phyloP scores from a whole-genome alignment of 306 rosid species.

The Vigna reflexopilosa region DNA sequence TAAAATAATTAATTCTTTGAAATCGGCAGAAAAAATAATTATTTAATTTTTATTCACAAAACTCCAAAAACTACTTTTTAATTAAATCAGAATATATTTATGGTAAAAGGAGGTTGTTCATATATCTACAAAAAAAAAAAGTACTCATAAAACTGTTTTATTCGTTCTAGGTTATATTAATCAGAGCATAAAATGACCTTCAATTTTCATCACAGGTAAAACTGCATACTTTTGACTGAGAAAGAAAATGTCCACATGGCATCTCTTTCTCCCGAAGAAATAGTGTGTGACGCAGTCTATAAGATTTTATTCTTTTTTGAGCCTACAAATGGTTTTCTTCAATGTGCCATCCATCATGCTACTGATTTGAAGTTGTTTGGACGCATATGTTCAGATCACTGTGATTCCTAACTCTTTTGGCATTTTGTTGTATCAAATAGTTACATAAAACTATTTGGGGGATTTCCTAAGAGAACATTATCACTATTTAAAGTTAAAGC shows the following conservation, averaged over 20 bases:
- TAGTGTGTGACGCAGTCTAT: constrained; percentile 16
- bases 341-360: neutral
- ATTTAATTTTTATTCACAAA: no score
- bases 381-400: constrained; percentile 11
- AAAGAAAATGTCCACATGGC: neutral
- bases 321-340: constrained; percentile 21
- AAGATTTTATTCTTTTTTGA: constrained; percentile 28
- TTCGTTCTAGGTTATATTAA: neutral
- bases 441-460: constrained; percentile 5
- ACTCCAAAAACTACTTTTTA: no score
- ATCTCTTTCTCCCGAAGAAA: constrained; percentile 13
- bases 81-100: no score
- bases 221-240: neutral
- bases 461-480: neutral
- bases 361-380: constrained; percentile 36
- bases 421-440: neutral
- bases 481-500: neutral
- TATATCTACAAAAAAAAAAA: neutral
- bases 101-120: no score
- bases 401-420: constrained; percentile 2
- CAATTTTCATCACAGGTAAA: constrained; percentile 15
- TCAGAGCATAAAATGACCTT: neutral
- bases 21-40: no score
- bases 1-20: no score
- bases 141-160: constrained; percentile 13